Evolutionary conservation across 2,329 filamentous ascomycete species (phyloP), one percentile per base, ranked within the genome.

Genomic region (Helminthosporium solani): DNA sequence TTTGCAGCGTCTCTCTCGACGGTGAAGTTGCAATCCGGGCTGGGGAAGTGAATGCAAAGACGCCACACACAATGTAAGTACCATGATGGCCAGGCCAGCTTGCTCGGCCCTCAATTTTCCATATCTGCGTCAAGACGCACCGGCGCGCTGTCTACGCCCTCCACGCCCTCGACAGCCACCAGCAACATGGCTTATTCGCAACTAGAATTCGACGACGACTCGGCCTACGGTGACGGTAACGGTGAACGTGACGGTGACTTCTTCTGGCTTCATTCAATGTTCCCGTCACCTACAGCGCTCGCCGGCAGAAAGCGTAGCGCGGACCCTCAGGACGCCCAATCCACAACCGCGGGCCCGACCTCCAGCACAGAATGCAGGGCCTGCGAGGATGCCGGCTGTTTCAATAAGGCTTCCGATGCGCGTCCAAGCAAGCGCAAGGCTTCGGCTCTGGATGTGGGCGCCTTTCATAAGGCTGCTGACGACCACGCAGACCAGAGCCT

Each of bases 391-490:
- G 42, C n/a, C 31, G 45, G 51, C 34, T 54, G 51, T 33, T 56
- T 53, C 37, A 49, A 56, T 27, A 44, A 52, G 11, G 19, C 20
- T 14, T 38, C 49, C 42, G 48, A 56, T 42, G 42, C 43, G 41
- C 66, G 63, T 25, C 65, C 65, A 31, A 48, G 56, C 25, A 69
- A 70, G 48, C 64, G 67, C 34, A 64, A 57, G 48, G 65, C 65
- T 49, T 64, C 63, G 36, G 54, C 55, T 18, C 47, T 53, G 28
- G 62, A 61, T 44, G 65, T 67, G 43, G 55, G 54, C 47, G 59
- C 64, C 44, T 67, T 60, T 50, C 62, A 66, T 55, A 57, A 48
- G 40, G 38, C 53, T 25, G 49, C 50, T 33, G 52, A 56, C 35
- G 39, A 47, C 37, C 49, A 58, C 30, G 44, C 49, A 27, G 41